phyloP scores from a whole-genome alignment of 192 early-diverging fungal genomes.

The Coemansia sp. region DNA sequence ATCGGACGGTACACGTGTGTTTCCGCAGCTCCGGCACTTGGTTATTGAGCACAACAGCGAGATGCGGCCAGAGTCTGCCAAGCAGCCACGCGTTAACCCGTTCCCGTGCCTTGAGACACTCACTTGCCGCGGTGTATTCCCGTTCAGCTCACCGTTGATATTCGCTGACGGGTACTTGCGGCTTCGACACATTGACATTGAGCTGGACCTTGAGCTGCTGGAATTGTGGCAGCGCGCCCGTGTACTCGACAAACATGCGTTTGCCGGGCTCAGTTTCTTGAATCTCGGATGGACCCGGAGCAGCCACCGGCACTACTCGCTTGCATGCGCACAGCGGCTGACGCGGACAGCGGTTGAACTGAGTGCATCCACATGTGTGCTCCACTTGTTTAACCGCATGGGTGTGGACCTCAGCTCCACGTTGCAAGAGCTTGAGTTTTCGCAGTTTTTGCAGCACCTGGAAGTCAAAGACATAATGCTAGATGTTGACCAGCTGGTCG shows the following conservation, averaged over 20 bases:
- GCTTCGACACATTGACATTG: conserved; percentile 4
- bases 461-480: background rate
- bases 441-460: conserved; percentile 1
- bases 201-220: background rate
- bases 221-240: background rate
- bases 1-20: background rate
- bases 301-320: background rate
- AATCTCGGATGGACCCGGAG: background rate
- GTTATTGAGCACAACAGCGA: background rate
- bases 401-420: background rate
- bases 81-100: background rate
- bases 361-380: background rate
- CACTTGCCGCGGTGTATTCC: conserved; percentile 2
- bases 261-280: background rate
- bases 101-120: conserved; percentile 2
- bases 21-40: background rate
- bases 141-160: background rate
- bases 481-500: background rate
- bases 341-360: background rate
- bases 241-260: background rate
- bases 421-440: background rate
- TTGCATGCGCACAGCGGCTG: background rate
- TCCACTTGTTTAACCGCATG: background rate
- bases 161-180: background rate
- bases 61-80: background rate